Evolutionary conservation across 441 rosid species (phyloP).

Genomic region (Croton laevigatus): DNA sequence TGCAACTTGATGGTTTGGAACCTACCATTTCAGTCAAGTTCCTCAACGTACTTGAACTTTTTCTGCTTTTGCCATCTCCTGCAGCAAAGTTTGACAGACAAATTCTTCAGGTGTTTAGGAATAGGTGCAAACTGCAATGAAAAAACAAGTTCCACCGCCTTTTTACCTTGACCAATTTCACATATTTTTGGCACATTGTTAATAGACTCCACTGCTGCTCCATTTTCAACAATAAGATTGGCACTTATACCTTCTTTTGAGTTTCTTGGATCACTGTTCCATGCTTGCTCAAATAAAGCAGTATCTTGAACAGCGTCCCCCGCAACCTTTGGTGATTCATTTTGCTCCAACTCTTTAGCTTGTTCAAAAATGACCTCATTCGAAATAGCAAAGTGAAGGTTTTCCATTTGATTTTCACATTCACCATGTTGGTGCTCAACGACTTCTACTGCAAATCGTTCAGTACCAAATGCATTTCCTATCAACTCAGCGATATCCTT

Average conservation of each 20-base stretch:
- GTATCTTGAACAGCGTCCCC: slow-evolving; percentile 4
- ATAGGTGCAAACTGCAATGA: too few species aligned
- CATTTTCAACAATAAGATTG: slow-evolving; percentile 4
- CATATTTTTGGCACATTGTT: slow-evolving; percentile 2
- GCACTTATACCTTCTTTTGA: background rate
- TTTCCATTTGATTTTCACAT: background rate
- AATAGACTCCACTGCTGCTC: slow-evolving; percentile 1
- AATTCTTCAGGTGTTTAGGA: too few species aligned
- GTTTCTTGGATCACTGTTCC: background rate
- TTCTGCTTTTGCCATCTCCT: too few species aligned
- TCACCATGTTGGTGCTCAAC: background rate
- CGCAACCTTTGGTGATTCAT: background rate
- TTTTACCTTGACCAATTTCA: too few species aligned
- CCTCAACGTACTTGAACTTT: too few species aligned
- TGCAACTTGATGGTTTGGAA: background rate
- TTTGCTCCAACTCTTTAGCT: background rate
- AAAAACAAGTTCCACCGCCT: too few species aligned
- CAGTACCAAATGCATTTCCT: slow-evolving; percentile 1
- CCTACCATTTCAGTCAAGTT: background rate
- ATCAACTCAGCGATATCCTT: slow-evolving; percentile 3
- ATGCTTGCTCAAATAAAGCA: background rate
- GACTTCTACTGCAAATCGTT: background rate
- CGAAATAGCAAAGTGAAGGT: too few species aligned
- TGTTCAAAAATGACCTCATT: too few species aligned
- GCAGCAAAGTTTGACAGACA: too few species aligned